Evolutionary conservation across 108 stramenopile genomes (phyloP), one percentile per base, ranked within the genome.

Genomic region (Licmophora abbreviata): DNA sequence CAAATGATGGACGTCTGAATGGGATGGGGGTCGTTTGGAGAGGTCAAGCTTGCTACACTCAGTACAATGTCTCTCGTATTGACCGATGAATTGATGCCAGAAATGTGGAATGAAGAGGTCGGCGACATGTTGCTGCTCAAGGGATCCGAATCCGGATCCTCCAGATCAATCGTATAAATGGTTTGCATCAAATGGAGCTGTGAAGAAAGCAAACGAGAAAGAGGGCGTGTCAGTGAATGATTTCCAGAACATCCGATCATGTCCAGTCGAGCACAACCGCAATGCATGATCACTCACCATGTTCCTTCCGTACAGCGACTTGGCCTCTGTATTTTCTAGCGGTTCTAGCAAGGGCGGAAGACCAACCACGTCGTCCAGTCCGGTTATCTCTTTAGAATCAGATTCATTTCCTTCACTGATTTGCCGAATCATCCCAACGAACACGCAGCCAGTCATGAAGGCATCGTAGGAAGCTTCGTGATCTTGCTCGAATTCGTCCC

Each of bases 381-480:
- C n/a, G n/a, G n/a, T n/a, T n/a, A n/a, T n/a, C n/a, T n/a, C n/a
- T n/a, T n/a, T n/a, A n/a, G n/a, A n/a, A n/a, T n/a, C n/a, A n/a
- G n/a, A n/a, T n/a, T n/a, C n/a, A n/a, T n/a, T n/a, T n/a, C n/a
- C n/a, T n/a, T n/a, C n/a, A n/a, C n/a, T n/a, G n/a, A n/a, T n/a
- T n/a, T n/a, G n/a, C n/a, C n/a, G n/a, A n/a, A n/a, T n/a, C n/a
- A n/a, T n/a, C 26, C 0, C 2, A 14, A 4, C 25, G 44, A 64
- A 69, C 15, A 61, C 48, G 23, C 48, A 50, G 29, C 81, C 88
- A 3, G 88, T 85, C 74, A 81, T 83, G 62, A 64, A 85, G 24
- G 83, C 83, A 64, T 89, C 83, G 48, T 71, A 81, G 1, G 76
- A 66, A 46, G 88, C 83, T 51, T 85, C 83, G 48, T 89, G 88